phyloP scores from a whole-genome alignment of 2,329 filamentous ascomycete genomes.

The Escovopsis weberi region DNA sequence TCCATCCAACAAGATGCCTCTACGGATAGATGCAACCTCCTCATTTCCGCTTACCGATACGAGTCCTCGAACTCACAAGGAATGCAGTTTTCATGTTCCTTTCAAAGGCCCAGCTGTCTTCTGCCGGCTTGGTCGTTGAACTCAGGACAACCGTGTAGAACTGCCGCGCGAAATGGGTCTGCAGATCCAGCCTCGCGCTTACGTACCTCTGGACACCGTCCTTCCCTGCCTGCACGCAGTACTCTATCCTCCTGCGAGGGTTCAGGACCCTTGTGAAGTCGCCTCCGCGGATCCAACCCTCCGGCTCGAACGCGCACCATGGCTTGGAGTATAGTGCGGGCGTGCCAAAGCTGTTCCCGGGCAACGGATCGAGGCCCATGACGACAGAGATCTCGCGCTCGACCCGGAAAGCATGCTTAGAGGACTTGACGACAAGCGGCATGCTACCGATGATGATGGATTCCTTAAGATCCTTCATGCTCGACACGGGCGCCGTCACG shows the following conservation, averaged over 20 bases:
- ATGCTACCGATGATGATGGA: conserved; percentile 8
- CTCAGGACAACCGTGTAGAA: conserved; percentile 11
- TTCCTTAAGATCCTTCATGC: conserved; percentile 7
- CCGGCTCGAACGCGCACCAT: conserved; percentile 15
- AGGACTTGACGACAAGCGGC: no score
- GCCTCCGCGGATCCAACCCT: conserved; percentile 6
- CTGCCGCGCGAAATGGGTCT: conserved; percentile 13
- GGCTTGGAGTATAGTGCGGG: conserved; percentile 13
- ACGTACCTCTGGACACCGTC: neutral
- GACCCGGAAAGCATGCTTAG: no score
- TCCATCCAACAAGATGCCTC: no score
- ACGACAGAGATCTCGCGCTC: conserved; percentile 1
- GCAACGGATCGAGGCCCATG: conserved; percentile 12
- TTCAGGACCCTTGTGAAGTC: conserved; percentile 7
- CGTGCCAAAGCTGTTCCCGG: conserved; percentile 13
- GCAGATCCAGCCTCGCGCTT: conserved; percentile 9
- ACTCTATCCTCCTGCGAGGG: neutral
- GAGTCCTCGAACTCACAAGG: no score
- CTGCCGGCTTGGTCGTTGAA: no score
- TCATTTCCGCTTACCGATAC: no score
- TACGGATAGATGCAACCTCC: no score
- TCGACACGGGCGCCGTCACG: conserved; percentile 9
- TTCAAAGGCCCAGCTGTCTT: no score
- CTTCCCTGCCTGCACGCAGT: neutral
- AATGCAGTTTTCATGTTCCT: no score